Base-by-base conservation (phyloP, 1,284 basidiomycete genomes). In the Spongispora temasekensis region DNA sequence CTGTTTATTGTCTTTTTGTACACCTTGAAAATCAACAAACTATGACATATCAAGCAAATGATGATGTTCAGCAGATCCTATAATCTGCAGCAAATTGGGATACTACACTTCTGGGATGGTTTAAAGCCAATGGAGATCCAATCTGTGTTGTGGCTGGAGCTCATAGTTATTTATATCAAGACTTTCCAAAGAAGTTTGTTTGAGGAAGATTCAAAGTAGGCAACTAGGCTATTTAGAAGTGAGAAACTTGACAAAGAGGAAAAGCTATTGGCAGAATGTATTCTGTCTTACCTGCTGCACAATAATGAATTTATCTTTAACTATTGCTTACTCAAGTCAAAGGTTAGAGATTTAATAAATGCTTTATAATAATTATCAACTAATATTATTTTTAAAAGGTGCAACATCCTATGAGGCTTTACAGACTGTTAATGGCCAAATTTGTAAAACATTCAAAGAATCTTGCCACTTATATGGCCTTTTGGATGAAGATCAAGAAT, bases 401-500 rank as follows among this genome's bases (percentile, higher is more conserved):
- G 62, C 76, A 2, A 69, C 54, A 0, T 74, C 68, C 2, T 80
- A 67, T 64, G 64, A 71, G 28, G 60, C 73, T 46, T 59, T 74
- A 6, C 56, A 61, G 1, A 68, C 65, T 21, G 50, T 71, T 15
- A 53, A 71, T 50, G 65, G 56, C 1, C 23, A 52, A 6, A 21
- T 64, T 0, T 50, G 64, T 58, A 28, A 58, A 0, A 64, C 70
- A 4, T 69, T 74, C 35, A 65, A 70, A 46, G 69, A 68, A 3
- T 73, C 75, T 6, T 79, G 76, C 40, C 15, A 62, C 42, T 65
- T 64, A 5, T 42, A 46, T 17, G 79, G 78, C 2, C 68, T 81
- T 8, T 65, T 80, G 6, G 65, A 77, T 8, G 69, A 78, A 67
- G 74, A 79, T 64, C 40, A 57, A 8, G 76, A 80, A 59, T 78